Evolutionary conservation across 179 eudicot species (phyloP).

Genomic region (Silene noctiflora): DNA sequence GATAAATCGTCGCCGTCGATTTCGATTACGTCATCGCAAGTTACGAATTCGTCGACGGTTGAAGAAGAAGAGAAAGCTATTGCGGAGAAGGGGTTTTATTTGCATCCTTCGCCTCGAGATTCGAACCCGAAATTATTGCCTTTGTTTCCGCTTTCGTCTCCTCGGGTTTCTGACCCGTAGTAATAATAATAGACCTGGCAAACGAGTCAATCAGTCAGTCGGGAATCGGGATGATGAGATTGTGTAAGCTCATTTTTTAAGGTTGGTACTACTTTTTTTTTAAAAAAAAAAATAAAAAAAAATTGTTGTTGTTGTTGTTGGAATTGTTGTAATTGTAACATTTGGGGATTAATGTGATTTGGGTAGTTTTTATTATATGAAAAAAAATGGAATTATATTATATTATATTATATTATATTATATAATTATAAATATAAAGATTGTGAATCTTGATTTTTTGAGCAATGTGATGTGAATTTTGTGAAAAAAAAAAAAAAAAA

Average conservation of each 20-base stretch:
- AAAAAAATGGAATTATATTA: not conserved
- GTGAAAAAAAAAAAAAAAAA: not conserved
- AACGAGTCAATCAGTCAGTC: not conserved
- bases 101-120: conserved; percentile 79
- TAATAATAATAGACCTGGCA: not conserved
- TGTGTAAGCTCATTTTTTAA: conserved; percentile 10
- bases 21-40: conserved; percentile 14
- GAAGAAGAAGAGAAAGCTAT: conserved; percentile 62
- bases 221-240: not conserved
- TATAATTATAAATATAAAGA: conserved; percentile 5
- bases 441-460: conserved; percentile 1
- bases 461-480: not conserved
- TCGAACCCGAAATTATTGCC: conserved; percentile 69
- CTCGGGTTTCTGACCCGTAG: conserved; percentile 38
- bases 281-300: too few relatives aligned
- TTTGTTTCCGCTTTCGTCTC: conserved; percentile 70
- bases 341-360: conserved; percentile 15
- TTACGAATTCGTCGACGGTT: conserved; percentile 17
- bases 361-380: conserved; percentile 7
- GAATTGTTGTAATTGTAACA: conserved; percentile 12
- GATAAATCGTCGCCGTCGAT: conserved; percentile 21
- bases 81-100: conserved; percentile 59
- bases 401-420: too few relatives aligned
- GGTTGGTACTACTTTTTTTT: conserved; percentile 14
- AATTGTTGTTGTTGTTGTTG: not conserved